Percentiles rank a stretch among this genome's conserved stretches.
Conservation (phyloP, 106 monocot genomes). For the Gastrodia elata region DNA sequence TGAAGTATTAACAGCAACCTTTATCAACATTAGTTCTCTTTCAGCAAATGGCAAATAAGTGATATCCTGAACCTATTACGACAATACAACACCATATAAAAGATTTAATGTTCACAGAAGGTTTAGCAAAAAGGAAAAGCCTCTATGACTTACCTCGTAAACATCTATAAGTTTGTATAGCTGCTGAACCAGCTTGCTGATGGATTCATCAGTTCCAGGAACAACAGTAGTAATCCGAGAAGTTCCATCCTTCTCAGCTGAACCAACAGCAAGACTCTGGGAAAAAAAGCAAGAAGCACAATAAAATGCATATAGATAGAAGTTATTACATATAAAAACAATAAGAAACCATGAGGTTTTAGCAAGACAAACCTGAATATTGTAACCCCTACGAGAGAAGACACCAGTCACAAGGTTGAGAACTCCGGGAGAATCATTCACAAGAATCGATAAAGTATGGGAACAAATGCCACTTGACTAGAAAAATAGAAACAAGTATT, state of each 20-base stretch:
- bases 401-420: slow-evolving; percentile 87
- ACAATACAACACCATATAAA: not conserved
- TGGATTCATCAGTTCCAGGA: slow-evolving; percentile 83
- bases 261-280: slow-evolving; percentile 95
- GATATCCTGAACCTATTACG: slow-evolving; percentile 71
- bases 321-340: not conserved
- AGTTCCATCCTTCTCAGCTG: slow-evolving; percentile 64
- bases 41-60: slow-evolving; percentile 85
- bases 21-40: slow-evolving; percentile 94
- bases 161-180: slow-evolving; percentile 92
- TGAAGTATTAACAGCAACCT: slow-evolving; percentile 78
- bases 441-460: slow-evolving; percentile 88
- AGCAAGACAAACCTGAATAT: slow-evolving; percentile 64
- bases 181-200: slow-evolving; percentile 76
- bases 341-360: not conserved
- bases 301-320: not conserved
- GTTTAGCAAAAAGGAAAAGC: not conserved
- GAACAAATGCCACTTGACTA: slow-evolving; percentile 80
- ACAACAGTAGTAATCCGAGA: slow-evolving; percentile 94
- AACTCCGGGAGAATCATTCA: slow-evolving; percentile 85
- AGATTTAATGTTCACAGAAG: not conserved
- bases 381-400: slow-evolving; percentile 95
- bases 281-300: not conserved
- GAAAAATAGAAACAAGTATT: slow-evolving; percentile 4
- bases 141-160: slow-evolving; percentile 38